These are phyloP conservation scores for Venturia oleaginea DNA, from an alignment of 2,329 filamentous ascomycete genomes.

Conservation along the genomic window DNA sequence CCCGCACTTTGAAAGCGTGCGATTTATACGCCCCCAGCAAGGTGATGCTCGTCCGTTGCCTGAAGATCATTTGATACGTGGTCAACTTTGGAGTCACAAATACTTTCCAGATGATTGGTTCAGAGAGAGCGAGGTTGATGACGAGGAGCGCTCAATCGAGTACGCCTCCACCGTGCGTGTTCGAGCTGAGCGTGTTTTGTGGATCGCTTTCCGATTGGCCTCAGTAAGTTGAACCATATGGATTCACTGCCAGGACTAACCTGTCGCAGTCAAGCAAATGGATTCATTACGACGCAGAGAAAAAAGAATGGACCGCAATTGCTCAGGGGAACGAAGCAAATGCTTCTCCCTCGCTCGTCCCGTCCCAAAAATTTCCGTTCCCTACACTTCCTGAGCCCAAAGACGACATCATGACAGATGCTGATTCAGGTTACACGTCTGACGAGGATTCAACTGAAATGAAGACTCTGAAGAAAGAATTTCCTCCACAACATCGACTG, in stretches of 20 bases:
- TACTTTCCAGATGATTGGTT: conserved; percentile 56
- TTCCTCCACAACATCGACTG: no score
- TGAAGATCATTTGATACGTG: conserved; percentile 60
- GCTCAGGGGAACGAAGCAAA: background rate
- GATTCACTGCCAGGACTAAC: background rate
- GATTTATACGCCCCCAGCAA: conserved; percentile 42
- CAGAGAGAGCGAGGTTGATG: conserved; percentile 44
- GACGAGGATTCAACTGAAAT: conserved; percentile 9
- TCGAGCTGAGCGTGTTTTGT: background rate
- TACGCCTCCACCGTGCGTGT: conserved; percentile 26
- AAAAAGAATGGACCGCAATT: background rate
- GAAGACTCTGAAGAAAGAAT: background rate
- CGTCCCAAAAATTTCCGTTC: background rate
- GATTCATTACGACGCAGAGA: background rate
- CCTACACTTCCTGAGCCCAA: background rate
- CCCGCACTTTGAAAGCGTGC: conserved; percentile 31
- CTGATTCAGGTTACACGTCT: background rate
- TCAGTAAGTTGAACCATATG: background rate
- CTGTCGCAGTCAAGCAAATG: background rate
- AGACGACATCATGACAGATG: background rate
- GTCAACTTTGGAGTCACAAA: conserved; percentile 44
- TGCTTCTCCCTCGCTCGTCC: background rate
- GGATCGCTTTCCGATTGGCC: background rate
- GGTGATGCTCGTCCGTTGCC: conserved; percentile 48
- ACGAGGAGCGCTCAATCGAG: conserved; percentile 60